Evolutionary conservation across 768 basidiomycete species (phyloP).

Genomic region (Pleurotus sapidus): DNA sequence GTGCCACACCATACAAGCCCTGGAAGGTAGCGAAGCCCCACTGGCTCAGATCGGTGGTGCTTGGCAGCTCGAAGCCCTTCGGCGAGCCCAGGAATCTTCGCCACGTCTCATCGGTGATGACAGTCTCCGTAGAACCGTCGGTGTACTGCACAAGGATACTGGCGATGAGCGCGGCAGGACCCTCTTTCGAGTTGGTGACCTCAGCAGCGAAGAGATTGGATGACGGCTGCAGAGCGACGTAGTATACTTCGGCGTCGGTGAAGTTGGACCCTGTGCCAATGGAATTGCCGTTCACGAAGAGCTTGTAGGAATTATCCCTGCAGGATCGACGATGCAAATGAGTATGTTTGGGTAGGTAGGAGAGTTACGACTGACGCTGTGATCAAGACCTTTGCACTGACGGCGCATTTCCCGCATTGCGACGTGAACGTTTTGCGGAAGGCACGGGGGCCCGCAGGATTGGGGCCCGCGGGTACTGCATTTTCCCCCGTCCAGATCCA

Average conservation of each 20-base stretch:
- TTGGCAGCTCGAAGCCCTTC: not conserved
- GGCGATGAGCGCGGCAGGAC: slow-evolving; percentile 24
- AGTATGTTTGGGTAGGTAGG: not conserved
- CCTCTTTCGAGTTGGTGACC: slow-evolving; percentile 23
- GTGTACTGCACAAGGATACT: slow-evolving; percentile 18
- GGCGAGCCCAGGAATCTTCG: slow-evolving; percentile 11
- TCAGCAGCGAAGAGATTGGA: slow-evolving; percentile 24
- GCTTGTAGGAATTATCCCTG: slow-evolving; percentile 24
- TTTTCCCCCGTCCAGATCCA: slow-evolving; percentile 1
- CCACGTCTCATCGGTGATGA: slow-evolving; percentile 22
- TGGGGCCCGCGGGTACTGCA: slow-evolving; percentile 4
- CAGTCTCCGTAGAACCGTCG: slow-evolving; percentile 15
- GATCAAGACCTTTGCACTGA: not conserved
- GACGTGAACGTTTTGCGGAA: slow-evolving; percentile 24
- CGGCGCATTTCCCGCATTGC: slow-evolving; percentile 14
- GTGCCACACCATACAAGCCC: not conserved
- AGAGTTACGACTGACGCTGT: slow-evolving; percentile 13
- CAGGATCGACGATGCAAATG: not conserved
- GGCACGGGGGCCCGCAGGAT: slow-evolving; percentile 15
- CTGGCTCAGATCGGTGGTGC: not conserved
- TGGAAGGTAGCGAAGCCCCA: not conserved
- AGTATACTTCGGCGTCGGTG: slow-evolving; percentile 20
- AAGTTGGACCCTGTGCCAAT: slow-evolving; percentile 19
- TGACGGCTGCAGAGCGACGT: slow-evolving; percentile 13
- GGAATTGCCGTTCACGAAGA: slow-evolving; percentile 23